These are phyloP conservation scores for Gymnopilus junonius DNA, from an alignment of 768 basidiomycete genomes.

Conservation along the genomic window DNA sequence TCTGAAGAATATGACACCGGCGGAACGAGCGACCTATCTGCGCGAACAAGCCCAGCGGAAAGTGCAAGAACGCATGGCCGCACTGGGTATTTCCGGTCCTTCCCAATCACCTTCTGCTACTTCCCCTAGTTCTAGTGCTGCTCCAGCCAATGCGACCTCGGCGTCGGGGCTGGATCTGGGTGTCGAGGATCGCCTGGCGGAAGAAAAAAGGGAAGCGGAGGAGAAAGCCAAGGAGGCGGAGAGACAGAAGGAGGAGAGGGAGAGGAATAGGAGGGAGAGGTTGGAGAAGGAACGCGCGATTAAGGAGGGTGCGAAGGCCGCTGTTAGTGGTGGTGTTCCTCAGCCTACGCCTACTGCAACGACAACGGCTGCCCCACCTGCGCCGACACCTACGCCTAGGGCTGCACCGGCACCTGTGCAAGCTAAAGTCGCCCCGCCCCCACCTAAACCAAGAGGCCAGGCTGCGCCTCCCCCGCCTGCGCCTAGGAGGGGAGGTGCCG, in stretches of 20 bases:
- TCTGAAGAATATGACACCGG: conserved; percentile 82
- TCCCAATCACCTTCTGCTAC: background rate
- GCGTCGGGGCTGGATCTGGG: conserved; percentile 64
- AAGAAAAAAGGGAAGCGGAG: conserved; percentile 91
- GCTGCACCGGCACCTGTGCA: conserved; percentile 40
- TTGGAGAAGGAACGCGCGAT: conserved; percentile 76
- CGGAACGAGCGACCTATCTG: conserved; percentile 79
- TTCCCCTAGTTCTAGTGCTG: background rate
- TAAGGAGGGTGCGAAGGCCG: conserved; percentile 48
- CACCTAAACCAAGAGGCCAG: conserved; percentile 35
- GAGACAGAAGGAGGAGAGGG: conserved; percentile 79
- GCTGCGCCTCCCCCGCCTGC: conserved; percentile 27
- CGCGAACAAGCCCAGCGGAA: conserved; percentile 81
- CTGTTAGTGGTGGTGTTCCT: conserved; percentile 32
- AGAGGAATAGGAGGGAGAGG: conserved; percentile 69
- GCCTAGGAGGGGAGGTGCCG: conserved; percentile 32
- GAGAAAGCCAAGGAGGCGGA: conserved; percentile 82
- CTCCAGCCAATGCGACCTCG: conserved; percentile 38
- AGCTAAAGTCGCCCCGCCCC: conserved; percentile 43
- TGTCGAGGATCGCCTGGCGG: conserved; percentile 83
- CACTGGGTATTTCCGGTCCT: conserved; percentile 65
- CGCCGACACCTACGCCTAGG: conserved; percentile 37
- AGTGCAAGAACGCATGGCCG: conserved; percentile 83
- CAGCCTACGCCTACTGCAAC: conserved; percentile 23
- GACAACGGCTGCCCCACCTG: conserved; percentile 34